phyloP scores from a whole-genome alignment of 192 early-diverging fungal genomes.

The Coemansia sp. region DNA sequence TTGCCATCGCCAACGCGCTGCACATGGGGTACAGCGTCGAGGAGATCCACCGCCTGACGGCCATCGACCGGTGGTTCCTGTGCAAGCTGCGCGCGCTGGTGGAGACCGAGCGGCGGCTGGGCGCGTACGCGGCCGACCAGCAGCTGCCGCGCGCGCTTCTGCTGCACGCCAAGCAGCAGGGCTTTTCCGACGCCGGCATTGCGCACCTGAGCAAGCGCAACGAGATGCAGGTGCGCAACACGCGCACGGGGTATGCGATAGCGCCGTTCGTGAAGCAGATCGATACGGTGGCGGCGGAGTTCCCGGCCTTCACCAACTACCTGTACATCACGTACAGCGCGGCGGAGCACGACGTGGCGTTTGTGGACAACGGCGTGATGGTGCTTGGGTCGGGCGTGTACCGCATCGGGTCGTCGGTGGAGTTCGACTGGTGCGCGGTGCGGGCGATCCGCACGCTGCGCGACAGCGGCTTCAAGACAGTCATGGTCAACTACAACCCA shows the following conservation, averaged over 20 bases:
- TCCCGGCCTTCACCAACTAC: conserved; percentile 98
- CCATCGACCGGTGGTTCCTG: conserved; percentile 98
- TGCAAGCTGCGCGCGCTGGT: conserved; percentile 90
- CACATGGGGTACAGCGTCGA: conserved; percentile 93
- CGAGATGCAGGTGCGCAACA: conserved; percentile 86
- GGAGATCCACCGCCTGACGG: conserved; percentile 83
- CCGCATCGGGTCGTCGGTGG: conserved; percentile 96
- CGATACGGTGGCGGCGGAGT: conserved; percentile 98
- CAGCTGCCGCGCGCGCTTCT: conserved; percentile 63
- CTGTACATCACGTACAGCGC: conserved; percentile 98
- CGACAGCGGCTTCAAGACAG: conserved; percentile 81
- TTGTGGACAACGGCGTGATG: conserved; percentile 94
- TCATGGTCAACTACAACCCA: conserved; percentile 99
- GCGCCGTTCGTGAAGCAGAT: conserved; percentile 98
- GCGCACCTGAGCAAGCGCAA: conserved; percentile 67
- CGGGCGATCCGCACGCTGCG: conserved; percentile 93
- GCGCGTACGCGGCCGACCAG: conserved; percentile 47
- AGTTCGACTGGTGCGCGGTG: conserved; percentile 99
- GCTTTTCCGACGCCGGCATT: conserved; percentile 83
- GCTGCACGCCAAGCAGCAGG: conserved; percentile 86
- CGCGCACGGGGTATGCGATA: conserved; percentile 76
- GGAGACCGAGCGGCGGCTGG: conserved; percentile 71
- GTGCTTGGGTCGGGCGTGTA: conserved; percentile 98
- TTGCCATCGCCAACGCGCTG: conserved; percentile 95
- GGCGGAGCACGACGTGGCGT: conserved; percentile 84